Conservation (phyloP, 306 rosid species). For the Begonia peltatifolia region DNA sequence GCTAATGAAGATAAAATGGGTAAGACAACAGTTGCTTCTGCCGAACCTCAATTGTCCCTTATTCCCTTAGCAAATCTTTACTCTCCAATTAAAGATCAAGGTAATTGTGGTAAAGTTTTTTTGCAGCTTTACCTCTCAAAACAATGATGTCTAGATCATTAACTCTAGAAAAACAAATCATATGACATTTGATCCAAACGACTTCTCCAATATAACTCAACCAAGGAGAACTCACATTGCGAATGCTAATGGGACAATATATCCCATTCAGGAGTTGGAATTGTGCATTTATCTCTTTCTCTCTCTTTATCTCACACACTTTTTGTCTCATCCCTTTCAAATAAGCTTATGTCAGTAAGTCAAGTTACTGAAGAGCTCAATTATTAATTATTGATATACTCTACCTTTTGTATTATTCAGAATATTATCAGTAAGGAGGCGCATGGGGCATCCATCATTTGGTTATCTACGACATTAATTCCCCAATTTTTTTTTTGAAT, state of each 20-base stretch:
- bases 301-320: neutral
- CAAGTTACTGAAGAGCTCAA: neutral
- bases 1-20: too few species aligned
- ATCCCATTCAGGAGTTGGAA: neutral
- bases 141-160: neutral
- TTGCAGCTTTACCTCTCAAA: neutral
- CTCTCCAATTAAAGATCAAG: neutral
- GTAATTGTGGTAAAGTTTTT: neutral
- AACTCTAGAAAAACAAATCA: neutral
- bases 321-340: constrained; percentile 4
- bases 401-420: constrained; percentile 3
- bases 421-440: constrained; percentile 8
- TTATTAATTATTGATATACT: neutral
- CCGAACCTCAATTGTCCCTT: too few species aligned
- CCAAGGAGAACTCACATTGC: neutral
- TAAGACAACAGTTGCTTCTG: too few species aligned
- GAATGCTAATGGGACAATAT: neutral
- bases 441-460: constrained; percentile 8
- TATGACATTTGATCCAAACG: neutral
- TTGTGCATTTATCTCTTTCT: neutral
- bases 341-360: constrained; percentile 1
- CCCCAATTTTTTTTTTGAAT: constrained; percentile 1
- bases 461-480: constrained; percentile 1
- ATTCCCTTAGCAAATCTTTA: too few species aligned
- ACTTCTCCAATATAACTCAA: neutral